Base-by-base conservation (phyloP, 768 basidiomycete species). In the Galerina sulciceps region DNA sequence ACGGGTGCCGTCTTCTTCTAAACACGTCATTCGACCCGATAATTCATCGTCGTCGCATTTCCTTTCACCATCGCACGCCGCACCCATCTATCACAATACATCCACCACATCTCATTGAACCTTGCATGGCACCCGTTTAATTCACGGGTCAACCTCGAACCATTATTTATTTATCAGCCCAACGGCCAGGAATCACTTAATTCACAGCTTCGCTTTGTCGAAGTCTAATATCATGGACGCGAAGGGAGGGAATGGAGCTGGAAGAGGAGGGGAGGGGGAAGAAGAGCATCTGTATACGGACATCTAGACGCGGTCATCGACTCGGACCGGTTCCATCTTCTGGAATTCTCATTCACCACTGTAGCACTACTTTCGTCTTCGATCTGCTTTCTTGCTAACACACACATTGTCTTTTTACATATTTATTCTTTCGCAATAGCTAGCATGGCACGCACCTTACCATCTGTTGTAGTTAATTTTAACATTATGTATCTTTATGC, bases 1-100 rank as follows among this genome's bases (percentile, higher is more conserved):
- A 79, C 75, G 26, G 85, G 81, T 43, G 77, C 86, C 47, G 80
- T 85, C 36, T 86, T 88, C 75, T 88, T 88, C 76, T 88, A 70
- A 77, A 73, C 64, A 51, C 54, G 65, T 51, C 56, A 31, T 54
- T 58, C 59, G 59, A 62, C 65, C 58, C 53, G 14, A 35, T 37
- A 46, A 40, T 13, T 40, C 34, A 45, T 53, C 59, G 50, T 53
- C 52, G 48, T 53, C 53, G 26, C 53, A 36, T 47, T 46, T 55
- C 65, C 46, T 53, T 57, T 49, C 56, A 26, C 47, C 47, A 66
- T 44, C 56, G 54, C 57, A 52, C 58, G 45, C 43, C 49, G 55
- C 48, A 52, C 49, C 51, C 65, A 41, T 44, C 18, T 18, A 18
- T 11, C 31, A 43, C 15, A 23, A 26, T 1, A n/a, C 13, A 53